Percentiles rank a stretch among this genome's conserved stretches.
Conservation (phyloP, 2,329 filamentous ascomycete genomes). For the Neofusicoccum umdonicola region DNA sequence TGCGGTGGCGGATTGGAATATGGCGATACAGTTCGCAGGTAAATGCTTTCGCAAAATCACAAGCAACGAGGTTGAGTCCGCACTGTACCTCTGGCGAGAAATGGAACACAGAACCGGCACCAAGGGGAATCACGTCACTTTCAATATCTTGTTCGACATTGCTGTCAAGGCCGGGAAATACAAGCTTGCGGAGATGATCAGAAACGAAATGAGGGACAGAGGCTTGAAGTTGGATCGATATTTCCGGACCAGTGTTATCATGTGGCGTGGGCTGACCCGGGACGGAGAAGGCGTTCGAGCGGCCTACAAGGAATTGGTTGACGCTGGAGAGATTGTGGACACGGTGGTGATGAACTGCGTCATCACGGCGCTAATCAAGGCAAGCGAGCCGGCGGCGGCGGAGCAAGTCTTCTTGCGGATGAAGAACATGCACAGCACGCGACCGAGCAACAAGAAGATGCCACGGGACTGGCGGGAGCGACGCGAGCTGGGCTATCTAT, state of each 20-base stretch:
- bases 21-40: conserved; percentile 75
- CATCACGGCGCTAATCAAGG: conserved; percentile 72
- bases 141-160: conserved; percentile 89
- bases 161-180: conserved; percentile 85
- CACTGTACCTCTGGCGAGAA: conserved; percentile 77
- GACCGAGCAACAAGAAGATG: conserved; percentile 23
- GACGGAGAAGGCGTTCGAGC: conserved; percentile 72
- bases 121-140: conserved; percentile 72
- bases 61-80: conserved; percentile 61
- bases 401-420: conserved; percentile 81
- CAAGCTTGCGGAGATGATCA: conserved; percentile 76
- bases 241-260: conserved; percentile 78
- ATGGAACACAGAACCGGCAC: conserved; percentile 76
- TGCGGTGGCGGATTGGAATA: conserved; percentile 72
- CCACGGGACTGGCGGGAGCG: conserved; percentile 42
- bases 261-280: conserved; percentile 73
- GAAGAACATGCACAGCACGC: conserved; percentile 58
- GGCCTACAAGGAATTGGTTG: conserved; percentile 80
- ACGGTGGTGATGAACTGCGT: conserved; percentile 83
- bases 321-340: conserved; percentile 83
- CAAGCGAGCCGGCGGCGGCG: conserved; percentile 73
- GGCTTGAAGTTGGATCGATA: conserved; percentile 70
- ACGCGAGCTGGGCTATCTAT: conserved; percentile 45
- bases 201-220: conserved; percentile 74
- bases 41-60: conserved; percentile 63